phyloP scores from a whole-genome alignment of 208 protist genomes.

The Leptomonas pyrrhocoris region DNA sequence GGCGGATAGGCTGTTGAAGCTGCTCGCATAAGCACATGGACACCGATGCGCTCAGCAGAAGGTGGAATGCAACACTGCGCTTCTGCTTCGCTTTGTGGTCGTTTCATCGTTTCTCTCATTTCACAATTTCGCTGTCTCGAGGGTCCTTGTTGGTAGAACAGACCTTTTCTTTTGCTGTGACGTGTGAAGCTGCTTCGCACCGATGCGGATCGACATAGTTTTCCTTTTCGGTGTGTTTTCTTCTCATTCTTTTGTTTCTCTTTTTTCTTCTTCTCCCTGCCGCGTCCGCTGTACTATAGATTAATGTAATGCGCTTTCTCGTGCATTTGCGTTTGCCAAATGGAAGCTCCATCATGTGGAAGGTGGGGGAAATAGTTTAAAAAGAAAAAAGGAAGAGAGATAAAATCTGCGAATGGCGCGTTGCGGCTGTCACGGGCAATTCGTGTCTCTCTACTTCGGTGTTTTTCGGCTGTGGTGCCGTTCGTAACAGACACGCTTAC shows the following conservation, averaged over 20 bases:
- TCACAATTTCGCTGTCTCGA: neutral
- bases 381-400: neutral
- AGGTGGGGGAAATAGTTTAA: too few species aligned
- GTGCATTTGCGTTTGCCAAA: neutral
- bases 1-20: slow-evolving; percentile 31
- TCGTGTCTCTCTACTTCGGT: too few species aligned
- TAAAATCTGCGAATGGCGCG: too few species aligned
- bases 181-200: neutral
- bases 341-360: neutral
- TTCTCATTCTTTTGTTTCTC: slow-evolving; percentile 12
- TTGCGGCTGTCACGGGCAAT: too few species aligned
- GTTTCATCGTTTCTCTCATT: slow-evolving; percentile 4
- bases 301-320: neutral
- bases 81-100: slow-evolving; percentile 13
- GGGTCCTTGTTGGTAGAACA: neutral
- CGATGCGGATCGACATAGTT: neutral
- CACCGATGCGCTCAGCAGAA: too few species aligned
- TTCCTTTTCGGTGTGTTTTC: neutral
- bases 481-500: too few species aligned
- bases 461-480: too few species aligned
- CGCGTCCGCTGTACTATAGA: neutral
- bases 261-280: slow-evolving; percentile 1
- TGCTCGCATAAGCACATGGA: neutral
- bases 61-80: neutral
- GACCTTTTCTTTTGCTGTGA: neutral